Percentiles rank a stretch among this genome's conserved stretches.
phyloP scores from a whole-genome alignment of 1,139 yeast genomes.

The Wickerhamomyces sp. region DNA sequence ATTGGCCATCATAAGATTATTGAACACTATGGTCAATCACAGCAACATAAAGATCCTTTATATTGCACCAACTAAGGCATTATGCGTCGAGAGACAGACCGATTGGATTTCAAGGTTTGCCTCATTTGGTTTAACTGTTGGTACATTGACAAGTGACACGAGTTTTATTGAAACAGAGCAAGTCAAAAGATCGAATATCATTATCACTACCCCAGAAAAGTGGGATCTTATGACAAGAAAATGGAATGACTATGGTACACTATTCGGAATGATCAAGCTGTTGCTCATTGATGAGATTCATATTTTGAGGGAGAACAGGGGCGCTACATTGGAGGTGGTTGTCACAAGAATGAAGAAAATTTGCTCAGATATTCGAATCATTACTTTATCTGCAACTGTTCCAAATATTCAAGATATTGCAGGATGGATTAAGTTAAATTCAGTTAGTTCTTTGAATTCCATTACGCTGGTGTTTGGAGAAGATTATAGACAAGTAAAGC shows the following conservation, averaged over 20 bases:
- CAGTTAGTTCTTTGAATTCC: constrained; percentile 22
- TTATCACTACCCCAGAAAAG: constrained; percentile 54
- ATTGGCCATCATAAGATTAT: constrained; percentile 39
- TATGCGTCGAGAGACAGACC: constrained; percentile 39
- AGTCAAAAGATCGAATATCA: constrained; percentile 39
- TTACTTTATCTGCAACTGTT: constrained; percentile 52
- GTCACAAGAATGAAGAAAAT: constrained; percentile 45
- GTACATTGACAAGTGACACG: constrained; percentile 47
- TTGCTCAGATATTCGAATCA: constrained; percentile 35
- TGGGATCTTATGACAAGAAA: constrained; percentile 50
- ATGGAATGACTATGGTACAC: constrained; percentile 38
- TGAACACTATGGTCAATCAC: constrained; percentile 20
- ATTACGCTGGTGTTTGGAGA: constrained; percentile 39
- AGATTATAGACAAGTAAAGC: constrained; percentile 39
- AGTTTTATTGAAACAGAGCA: constrained; percentile 35
- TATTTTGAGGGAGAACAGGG: constrained; percentile 41
- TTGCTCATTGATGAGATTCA: constrained; percentile 50
- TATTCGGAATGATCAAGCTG: constrained; percentile 36
- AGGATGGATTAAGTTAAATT: constrained; percentile 35
- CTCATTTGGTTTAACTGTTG: constrained; percentile 34
- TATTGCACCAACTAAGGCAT: constrained; percentile 51
- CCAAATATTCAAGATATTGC: constrained; percentile 48
- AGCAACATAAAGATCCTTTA: constrained; percentile 36
- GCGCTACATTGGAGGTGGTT: constrained; percentile 49
- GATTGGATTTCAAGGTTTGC: constrained; percentile 41